phyloP scores from a whole-genome alignment of 2,329 filamentous ascomycete species.

The Acrodontium crateriforme region DNA sequence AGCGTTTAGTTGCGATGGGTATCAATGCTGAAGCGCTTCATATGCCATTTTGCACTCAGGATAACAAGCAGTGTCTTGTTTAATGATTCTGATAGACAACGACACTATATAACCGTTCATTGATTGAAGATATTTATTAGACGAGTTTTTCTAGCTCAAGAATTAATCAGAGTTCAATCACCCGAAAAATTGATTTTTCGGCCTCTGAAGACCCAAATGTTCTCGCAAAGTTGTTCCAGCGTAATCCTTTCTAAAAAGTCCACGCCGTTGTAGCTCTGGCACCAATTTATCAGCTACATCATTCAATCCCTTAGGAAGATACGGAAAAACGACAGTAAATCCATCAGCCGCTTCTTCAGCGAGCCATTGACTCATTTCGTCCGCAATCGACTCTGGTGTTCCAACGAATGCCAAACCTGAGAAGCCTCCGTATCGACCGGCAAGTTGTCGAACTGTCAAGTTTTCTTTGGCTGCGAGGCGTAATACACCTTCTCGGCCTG shows the following conservation, averaged over 20 bases:
- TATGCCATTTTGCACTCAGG: too few species aligned
- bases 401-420: slow-evolving; percentile 12
- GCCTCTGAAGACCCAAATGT: slow-evolving; percentile 13
- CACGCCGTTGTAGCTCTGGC: slow-evolving; percentile 11
- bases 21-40: too few species aligned
- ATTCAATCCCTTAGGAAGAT: slow-evolving; percentile 13
- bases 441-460: slow-evolving; percentile 13
- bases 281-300: slow-evolving; percentile 12
- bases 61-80: too few species aligned
- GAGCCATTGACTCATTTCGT: slow-evolving; percentile 13
- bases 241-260: slow-evolving; percentile 13
- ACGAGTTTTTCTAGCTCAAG: too few species aligned
- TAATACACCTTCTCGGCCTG: slow-evolving; percentile 9
- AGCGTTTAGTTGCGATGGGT: too few species aligned
- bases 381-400: slow-evolving; percentile 10
- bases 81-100: too few species aligned
- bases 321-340: slow-evolving; percentile 14
- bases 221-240: slow-evolving; percentile 12
- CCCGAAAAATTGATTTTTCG: slow-evolving; percentile 12
- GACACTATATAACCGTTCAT: too few species aligned
- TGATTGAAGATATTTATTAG: too few species aligned
- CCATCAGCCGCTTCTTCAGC: slow-evolving; percentile 12
- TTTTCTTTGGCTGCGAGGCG: slow-evolving; percentile 10
- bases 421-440: slow-evolving; percentile 13
- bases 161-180: too few species aligned